phyloP scores from a whole-genome alignment of 2,329 filamentous ascomycete genomes.

The Exophiala mesophila region DNA sequence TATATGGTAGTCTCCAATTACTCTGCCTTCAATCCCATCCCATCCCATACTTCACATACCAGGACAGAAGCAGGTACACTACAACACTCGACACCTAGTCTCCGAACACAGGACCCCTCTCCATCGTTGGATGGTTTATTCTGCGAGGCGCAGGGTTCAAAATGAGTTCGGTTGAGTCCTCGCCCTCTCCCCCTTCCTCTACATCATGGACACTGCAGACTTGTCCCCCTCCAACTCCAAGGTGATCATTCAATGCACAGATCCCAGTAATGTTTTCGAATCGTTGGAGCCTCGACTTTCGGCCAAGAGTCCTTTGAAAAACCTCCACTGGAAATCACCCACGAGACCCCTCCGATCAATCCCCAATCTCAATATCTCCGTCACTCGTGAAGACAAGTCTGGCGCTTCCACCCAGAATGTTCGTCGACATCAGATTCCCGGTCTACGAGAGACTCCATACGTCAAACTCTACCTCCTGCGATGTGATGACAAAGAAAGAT shows the following conservation, averaged over 20 bases:
- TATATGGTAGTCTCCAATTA: too few species aligned
- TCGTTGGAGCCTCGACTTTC: constrained; percentile 73
- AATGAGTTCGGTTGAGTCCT: background rate
- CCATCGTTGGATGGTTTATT: background rate
- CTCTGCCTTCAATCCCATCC: too few species aligned
- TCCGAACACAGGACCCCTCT: background rate
- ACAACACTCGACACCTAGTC: too few species aligned
- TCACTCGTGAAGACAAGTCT: constrained; percentile 58
- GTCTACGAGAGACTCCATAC: constrained; percentile 86
- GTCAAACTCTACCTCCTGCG: constrained; percentile 83
- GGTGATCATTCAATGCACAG: constrained; percentile 91
- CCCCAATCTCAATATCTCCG: constrained; percentile 82
- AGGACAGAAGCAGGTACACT: too few species aligned
- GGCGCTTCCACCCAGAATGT: constrained; percentile 33
- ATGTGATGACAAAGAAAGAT: constrained; percentile 93
- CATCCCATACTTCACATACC: too few species aligned
- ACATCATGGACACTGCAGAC: constrained; percentile 24
- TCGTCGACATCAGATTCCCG: constrained; percentile 89
- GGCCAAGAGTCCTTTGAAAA: constrained; percentile 75
- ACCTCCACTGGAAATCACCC: constrained; percentile 96
- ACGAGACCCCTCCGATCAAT: constrained; percentile 88
- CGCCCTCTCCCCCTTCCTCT: constrained; percentile 5
- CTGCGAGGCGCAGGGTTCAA: background rate
- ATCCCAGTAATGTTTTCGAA: constrained; percentile 83
- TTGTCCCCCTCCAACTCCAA: constrained; percentile 36